A percentile compares a stretch with the other conserved stretches of the same genome.
phyloP scores from a whole-genome alignment of 2,329 filamentous ascomycete species.

The Scedosporium minutisporum region DNA sequence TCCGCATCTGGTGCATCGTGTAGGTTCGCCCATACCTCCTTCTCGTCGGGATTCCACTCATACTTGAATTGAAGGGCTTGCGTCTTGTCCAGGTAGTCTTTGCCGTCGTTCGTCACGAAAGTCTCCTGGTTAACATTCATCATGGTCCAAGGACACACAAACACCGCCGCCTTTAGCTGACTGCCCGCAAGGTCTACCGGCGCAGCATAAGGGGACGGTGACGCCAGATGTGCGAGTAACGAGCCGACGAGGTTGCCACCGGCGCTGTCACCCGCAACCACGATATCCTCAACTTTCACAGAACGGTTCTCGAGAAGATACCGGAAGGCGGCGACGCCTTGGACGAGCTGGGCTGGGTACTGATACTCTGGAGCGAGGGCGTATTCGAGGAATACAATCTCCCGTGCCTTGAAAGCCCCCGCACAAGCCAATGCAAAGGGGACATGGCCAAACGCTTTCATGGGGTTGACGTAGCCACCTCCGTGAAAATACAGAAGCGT shows the following conservation, averaged over 20 bases:
- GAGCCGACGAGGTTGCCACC: constrained; percentile 14
- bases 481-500: constrained; percentile 15
- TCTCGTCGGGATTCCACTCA: constrained; percentile 1
- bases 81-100: constrained; percentile 11
- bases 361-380: constrained; percentile 13
- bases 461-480: constrained; percentile 15
- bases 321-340: constrained; percentile 12
- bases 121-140: constrained; percentile 12
- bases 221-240: constrained; percentile 12
- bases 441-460: constrained; percentile 10
- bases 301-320: constrained; percentile 10
- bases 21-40: constrained; percentile 8
- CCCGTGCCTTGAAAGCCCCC: constrained; percentile 6
- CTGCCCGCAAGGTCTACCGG: constrained; percentile 6
- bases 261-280: constrained; percentile 15
- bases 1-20: constrained; percentile 1
- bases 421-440: constrained; percentile 11
- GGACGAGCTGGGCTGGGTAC: constrained; percentile 15
- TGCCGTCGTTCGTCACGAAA: constrained; percentile 11
- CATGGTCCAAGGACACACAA: constrained; percentile 13
- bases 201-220: constrained; percentile 11
- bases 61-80: background rate
- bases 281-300: constrained; percentile 10
- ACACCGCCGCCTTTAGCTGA: constrained; percentile 10
- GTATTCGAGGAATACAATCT: constrained; percentile 15